These are phyloP conservation scores for Phytophthora foliorum DNA, from an alignment of 352 stramenopile genomes.

Conservation along the genomic window DNA sequence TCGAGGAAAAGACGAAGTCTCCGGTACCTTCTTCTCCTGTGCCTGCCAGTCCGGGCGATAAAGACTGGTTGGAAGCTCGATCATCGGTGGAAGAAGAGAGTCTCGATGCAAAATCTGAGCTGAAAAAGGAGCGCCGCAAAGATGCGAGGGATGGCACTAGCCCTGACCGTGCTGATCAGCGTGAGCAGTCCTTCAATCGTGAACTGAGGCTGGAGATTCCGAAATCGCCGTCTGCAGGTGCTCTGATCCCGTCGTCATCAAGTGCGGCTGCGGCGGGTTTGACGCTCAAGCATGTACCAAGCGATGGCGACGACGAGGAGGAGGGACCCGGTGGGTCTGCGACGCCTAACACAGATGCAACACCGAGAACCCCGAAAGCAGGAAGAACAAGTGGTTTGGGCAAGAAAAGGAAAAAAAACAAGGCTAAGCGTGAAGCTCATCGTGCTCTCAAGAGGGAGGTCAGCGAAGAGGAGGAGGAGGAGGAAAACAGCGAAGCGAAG, in stretches of 20 bases:
- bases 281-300: slow-evolving; percentile 41
- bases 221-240: slow-evolving; percentile 31
- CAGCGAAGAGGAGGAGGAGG: slow-evolving; percentile 39
- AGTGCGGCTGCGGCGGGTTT: slow-evolving; percentile 3
- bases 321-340: slow-evolving; percentile 34
- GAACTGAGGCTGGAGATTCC: slow-evolving; percentile 42
- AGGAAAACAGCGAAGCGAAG: slow-evolving; percentile 71
- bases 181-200: slow-evolving; percentile 11
- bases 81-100: slow-evolving; percentile 37
- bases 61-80: slow-evolving; percentile 32
- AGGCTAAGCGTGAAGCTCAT: slow-evolving; percentile 40
- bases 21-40: slow-evolving; percentile 28
- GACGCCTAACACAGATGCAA: slow-evolving; percentile 35
- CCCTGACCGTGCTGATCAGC: slow-evolving; percentile 3
- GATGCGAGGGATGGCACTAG: background rate
- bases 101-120: slow-evolving; percentile 10
- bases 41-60: slow-evolving; percentile 18
- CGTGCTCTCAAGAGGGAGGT: slow-evolving; percentile 34
- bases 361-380: slow-evolving; percentile 23
- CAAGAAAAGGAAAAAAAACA: slow-evolving; percentile 79
- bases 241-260: slow-evolving; percentile 26
- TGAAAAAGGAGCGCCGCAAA: slow-evolving; percentile 9
- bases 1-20: slow-evolving; percentile 6
- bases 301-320: slow-evolving; percentile 60
- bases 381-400: slow-evolving; percentile 17